Evolutionary conservation across 2,329 filamentous ascomycete genomes (phyloP), one percentile per base, ranked within the genome.

Genomic region (Nigrospora oryzae): DNA sequence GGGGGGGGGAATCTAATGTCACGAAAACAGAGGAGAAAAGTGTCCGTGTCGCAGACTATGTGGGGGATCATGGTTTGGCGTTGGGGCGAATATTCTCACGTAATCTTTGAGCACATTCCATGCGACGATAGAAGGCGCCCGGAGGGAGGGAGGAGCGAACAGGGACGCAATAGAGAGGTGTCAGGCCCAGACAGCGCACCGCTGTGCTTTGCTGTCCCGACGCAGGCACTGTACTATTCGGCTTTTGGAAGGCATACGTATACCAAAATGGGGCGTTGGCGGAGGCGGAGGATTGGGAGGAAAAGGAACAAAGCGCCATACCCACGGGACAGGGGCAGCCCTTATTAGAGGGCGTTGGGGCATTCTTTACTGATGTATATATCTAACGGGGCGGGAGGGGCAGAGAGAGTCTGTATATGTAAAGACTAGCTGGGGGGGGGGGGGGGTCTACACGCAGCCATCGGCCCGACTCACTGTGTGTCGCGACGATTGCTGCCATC

Each of bases 311-410:
- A 23, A 33, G 40, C 35, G 14, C 34, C 23, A 34, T 41, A 41
- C 39, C 38, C 39, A 31, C 14, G 30, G 40, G 17, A 36, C 23
- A 23, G 12, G 28, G 30, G 12, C 13, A 36, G 17, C 40, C 33
- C 40, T 42, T 42, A 42, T 17, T 36, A 42, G 40, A 42, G 40
- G 40, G 40, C 14, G n/a, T 36, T 11, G 5, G 16, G 39, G 39
- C 34, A 34, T 7, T 5, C 10, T 28, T 28, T 28, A 28, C 23
- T 7, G 7, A 28, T 28, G 23, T 28, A 28, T 28, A 28, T 28
- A 28, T 28, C 23, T 10, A 28, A 10, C 23, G 23, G 23, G 23
- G 7, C 23, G 10, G 8, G 23, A 28, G 23, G 23, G 23, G 23
- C 2, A 28, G 19, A 23, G 19, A 6, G 23, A 10, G 23, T 28